A percentile compares a stretch with the other conserved stretches of the same genome.
Conservation (phyloP, 495 filamentous ascomycete genomes). For the Penicillium longicatenatum region DNA sequence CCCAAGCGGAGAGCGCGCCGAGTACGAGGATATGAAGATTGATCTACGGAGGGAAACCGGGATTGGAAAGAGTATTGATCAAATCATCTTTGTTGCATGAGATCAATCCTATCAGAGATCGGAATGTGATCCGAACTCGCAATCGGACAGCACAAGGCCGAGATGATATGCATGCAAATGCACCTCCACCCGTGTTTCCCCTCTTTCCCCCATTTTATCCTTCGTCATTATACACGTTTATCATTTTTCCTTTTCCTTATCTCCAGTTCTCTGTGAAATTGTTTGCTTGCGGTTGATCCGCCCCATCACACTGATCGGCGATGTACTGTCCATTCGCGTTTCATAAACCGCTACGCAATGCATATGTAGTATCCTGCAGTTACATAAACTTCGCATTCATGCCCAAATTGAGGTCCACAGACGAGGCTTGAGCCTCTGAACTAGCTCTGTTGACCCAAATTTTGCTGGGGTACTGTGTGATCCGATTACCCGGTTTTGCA, state of each 20-base stretch:
- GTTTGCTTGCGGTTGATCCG: neutral
- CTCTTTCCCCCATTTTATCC: constrained; percentile 1
- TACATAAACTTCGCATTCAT: neutral
- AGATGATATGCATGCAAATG: constrained; percentile 4
- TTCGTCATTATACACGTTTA: neutral
- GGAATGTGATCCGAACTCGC: neutral
- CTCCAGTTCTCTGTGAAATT: neutral
- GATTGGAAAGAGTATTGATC: neutral
- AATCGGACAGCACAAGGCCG: neutral
- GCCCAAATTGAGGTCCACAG: neutral
- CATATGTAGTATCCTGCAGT: neutral
- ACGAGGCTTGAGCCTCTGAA: neutral
- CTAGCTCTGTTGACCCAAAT: neutral
- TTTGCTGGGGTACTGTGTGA: neutral
- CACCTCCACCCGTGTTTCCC: constrained; percentile 3
- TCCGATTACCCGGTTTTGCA: neutral
- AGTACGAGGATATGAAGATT: neutral
- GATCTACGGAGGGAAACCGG: neutral
- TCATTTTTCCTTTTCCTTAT: neutral
- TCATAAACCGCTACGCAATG: neutral
- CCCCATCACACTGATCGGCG: neutral
- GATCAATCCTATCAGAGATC: neutral
- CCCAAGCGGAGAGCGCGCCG: neutral
- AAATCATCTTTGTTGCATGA: neutral
- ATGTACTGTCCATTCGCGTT: neutral